phyloP scores from a whole-genome alignment of 495 filamentous ascomycete genomes.

The Aspergillus hancockii region DNA sequence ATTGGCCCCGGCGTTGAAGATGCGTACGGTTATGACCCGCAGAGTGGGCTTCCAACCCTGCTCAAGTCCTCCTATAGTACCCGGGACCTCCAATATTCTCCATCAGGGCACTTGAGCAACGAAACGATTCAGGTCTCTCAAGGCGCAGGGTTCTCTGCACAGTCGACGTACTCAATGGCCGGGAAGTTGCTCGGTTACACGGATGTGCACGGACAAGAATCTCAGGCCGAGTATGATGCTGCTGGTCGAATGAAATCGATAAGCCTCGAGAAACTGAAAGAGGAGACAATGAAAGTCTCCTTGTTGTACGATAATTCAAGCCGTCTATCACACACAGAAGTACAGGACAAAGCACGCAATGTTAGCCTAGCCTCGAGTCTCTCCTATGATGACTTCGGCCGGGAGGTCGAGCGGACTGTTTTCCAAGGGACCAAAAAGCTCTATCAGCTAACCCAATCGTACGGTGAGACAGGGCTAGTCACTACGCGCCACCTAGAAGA shows the following conservation, averaged over 20 bases:
- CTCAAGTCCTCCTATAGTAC: neutral
- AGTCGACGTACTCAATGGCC: constrained; percentile 1
- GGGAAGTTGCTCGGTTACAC: constrained; percentile 10
- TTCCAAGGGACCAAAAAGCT: neutral
- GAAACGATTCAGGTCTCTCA: neutral
- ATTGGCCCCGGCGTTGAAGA: no score
- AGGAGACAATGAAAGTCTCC: neutral
- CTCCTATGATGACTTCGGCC: constrained; percentile 12
- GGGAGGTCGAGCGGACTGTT: constrained; percentile 7
- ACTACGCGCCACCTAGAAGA: neutral
- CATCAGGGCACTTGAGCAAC: neutral
- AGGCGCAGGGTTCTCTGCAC: neutral
- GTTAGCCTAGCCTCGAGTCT: neutral
- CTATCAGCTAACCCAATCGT: neutral
- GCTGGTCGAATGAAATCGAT: neutral
- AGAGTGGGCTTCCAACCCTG: no score
- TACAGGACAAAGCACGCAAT: neutral
- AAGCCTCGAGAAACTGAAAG: neutral
- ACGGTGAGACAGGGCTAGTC: constrained; percentile 1
- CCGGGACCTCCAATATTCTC: constrained; percentile 1
- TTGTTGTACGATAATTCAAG: neutral
- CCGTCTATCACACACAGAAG: neutral
- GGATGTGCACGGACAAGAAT: constrained; percentile 3
- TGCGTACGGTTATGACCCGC: no score
- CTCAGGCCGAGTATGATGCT: constrained; percentile 6